Base-by-base conservation (phyloP, 192 early-diverging fungal species). In the Podila clonocystis region DNA sequence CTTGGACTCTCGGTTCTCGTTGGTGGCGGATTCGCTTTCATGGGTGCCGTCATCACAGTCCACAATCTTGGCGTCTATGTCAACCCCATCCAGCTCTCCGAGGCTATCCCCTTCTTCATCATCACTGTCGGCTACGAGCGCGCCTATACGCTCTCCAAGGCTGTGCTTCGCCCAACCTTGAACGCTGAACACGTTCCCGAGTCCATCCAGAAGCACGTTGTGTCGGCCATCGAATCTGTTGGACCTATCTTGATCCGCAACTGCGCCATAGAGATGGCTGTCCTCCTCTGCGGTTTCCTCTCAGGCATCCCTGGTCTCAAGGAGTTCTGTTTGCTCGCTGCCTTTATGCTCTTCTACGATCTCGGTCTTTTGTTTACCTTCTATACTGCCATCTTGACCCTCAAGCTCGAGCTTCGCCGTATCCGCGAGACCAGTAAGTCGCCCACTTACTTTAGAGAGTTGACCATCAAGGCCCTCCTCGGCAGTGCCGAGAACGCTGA, bases 81-180 rank as follows among this genome's bases (percentile, higher is more conserved):
- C 33, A 90, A 92, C 84, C 89, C 90, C 5, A 89, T 92, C 28
- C 87, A 94, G 24, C 89, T 75, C 60, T 85, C 90, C 63, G 95
- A 98, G 83, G 94, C 95, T 11, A 88, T 97, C 72, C 97, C 97
- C 7, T 96, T 97, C 84, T 90, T 97, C 57, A 92, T 94, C 36
- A 92, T 97, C 58, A 95, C 94, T 31, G 91, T 98, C 31, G 96
- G 96, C 4, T 97, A 96, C 66, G 97, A 98, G 70, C 92, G 94
- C 83, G 93, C 93, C 58, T 91, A 93, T 82, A 86, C 84, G 17
- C 85, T 98, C 65, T 94, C 97, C 65, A 91, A 93, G 62, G 88
- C 93, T 58, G 93, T 98, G 7, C 86, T 95, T 60, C 87, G 87
- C 77, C 26, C 83, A 70, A 63, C 85, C 72, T 57, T 74, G 57